Conservation (phyloP, 495 filamentous ascomycete species). For the Tuber magnatum region DNA sequence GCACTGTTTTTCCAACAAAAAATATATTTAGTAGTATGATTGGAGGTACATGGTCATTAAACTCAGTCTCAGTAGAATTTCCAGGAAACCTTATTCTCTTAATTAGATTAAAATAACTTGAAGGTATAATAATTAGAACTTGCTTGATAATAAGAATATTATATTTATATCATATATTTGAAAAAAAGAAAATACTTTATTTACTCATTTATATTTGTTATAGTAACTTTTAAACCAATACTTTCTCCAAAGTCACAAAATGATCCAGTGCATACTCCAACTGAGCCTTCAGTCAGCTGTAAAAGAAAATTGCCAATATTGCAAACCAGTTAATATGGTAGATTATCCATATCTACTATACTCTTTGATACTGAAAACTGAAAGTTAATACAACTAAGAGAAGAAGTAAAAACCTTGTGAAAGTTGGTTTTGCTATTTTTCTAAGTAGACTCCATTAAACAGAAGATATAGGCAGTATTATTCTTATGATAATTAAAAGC, state of each 20-base stretch:
- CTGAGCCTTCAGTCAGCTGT: neutral
- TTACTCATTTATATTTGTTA: neutral
- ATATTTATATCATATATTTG: too few relatives aligned
- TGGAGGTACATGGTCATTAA: neutral
- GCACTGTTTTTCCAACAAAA: neutral
- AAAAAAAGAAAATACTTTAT: neutral
- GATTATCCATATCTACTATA: neutral
- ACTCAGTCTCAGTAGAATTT: neutral
- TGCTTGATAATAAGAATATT: too few relatives aligned
- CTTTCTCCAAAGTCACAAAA: conserved; percentile 1
- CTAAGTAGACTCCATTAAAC: neutral
- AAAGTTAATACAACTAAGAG: neutral
- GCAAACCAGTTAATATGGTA: neutral
- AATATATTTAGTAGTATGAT: neutral
- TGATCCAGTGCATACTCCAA: neutral
- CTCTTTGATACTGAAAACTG: neutral
- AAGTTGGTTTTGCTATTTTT: neutral
- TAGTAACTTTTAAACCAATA: neutral
- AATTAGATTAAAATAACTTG: too few relatives aligned
- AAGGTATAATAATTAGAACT: too few relatives aligned
- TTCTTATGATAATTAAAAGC: neutral
- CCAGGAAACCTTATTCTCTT: neutral
- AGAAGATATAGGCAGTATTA: neutral
- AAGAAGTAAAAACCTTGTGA: neutral
- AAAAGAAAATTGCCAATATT: neutral